Evolutionary conservation across 2,329 filamentous ascomycete genomes (phyloP).

Genomic region (Macrophomina phaseolina): DNA sequence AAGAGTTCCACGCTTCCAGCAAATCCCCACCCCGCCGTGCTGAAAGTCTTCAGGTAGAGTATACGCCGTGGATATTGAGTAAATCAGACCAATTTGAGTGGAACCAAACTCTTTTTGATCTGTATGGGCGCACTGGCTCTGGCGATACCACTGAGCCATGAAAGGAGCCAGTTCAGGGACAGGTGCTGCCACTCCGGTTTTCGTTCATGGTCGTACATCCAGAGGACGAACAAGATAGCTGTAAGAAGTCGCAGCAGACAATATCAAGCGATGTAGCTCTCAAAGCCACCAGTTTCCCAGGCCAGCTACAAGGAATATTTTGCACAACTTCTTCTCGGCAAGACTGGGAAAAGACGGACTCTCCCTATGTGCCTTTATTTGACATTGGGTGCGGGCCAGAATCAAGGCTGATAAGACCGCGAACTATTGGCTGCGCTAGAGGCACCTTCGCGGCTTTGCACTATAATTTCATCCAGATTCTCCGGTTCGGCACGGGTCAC

Average conservation of each 20-base stretch:
- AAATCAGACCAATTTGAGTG: too few relatives aligned
- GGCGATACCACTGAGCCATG: not conserved
- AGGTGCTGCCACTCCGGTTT: not conserved
- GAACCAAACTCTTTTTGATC: too few relatives aligned
- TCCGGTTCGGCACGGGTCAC: not conserved
- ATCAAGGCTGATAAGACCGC: not conserved
- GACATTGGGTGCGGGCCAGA: not conserved
- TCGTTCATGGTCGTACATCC: not conserved
- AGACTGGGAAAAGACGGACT: not conserved
- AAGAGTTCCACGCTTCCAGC: too few relatives aligned
- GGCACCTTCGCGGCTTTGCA: not conserved
- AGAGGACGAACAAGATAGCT: not conserved
- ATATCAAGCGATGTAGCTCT: not conserved
- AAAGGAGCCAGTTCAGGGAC: not conserved
- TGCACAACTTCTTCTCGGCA: not conserved
- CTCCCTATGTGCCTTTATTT: not conserved
- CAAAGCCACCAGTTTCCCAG: not conserved
- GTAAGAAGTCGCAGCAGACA: not conserved
- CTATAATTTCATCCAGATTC: not conserved
- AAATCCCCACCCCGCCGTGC: too few relatives aligned
- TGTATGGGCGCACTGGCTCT: too few relatives aligned
- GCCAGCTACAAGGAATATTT: not conserved
- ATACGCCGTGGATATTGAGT: too few relatives aligned
- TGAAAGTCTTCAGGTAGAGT: too few relatives aligned
- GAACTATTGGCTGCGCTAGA: not conserved